These are phyloP conservation scores for Dictyostelium capitatum DNA, from an alignment of 78 protist species.

Conservation along the genomic window DNA sequence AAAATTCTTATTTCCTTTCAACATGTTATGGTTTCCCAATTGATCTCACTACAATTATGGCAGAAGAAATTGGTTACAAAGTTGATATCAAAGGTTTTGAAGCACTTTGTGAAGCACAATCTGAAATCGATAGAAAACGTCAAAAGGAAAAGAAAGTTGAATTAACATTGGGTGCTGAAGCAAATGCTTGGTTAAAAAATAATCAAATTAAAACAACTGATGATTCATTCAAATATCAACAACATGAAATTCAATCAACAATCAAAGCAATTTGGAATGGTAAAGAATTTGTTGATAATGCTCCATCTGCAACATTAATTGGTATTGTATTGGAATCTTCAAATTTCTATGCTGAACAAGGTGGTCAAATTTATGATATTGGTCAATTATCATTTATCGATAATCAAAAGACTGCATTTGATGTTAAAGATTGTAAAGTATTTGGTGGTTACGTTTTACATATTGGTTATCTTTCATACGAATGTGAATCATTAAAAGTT, in stretches of 20 bases:
- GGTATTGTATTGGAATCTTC: constrained; percentile 93
- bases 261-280: constrained; percentile 90
- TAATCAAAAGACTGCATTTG: constrained; percentile 51
- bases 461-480: constrained; percentile 87
- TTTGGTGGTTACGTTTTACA: constrained; percentile 95
- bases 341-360: constrained; percentile 96
- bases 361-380: constrained; percentile 97
- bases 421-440: constrained; percentile 85
- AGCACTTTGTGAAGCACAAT: constrained; percentile 48
- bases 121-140: constrained; percentile 69
- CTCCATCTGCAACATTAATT: constrained; percentile 12
- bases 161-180: constrained; percentile 50
- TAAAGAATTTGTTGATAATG: constrained; percentile 76
- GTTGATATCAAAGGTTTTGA: constrained; percentile 89
- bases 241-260: constrained; percentile 52
- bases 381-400: constrained; percentile 84
- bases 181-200: constrained; percentile 42
- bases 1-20: constrained; percentile 87
- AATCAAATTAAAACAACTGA: constrained; percentile 86
- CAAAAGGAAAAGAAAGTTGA: constrained; percentile 67
- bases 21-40: constrained; percentile 98
- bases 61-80: constrained; percentile 91
- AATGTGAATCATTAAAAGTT: constrained; percentile 62
- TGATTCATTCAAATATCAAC: constrained; percentile 90
- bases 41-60: constrained; percentile 97